A percentile compares a stretch with the other conserved stretches of the same genome.
phyloP scores from a whole-genome alignment of 495 filamentous ascomycete genomes.

The Penicillium verhagenii region DNA sequence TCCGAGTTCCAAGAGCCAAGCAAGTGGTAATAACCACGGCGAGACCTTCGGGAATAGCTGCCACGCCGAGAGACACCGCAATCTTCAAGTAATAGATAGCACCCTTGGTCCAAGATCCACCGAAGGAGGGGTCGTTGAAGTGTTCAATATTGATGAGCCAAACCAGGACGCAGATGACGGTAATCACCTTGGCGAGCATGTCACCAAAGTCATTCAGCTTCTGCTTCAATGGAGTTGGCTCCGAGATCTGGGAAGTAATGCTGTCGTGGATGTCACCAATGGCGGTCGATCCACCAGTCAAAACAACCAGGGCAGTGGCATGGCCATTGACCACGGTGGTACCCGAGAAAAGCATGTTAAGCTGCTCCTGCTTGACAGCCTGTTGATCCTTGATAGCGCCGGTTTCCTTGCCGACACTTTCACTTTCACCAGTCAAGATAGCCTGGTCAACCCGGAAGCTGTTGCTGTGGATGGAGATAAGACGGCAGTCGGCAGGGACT shows the following conservation, averaged over 20 bases:
- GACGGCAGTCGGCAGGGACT: conserved; percentile 93
- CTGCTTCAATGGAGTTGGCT: conserved; percentile 95
- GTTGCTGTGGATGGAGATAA: conserved; percentile 93
- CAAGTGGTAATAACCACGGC: conserved; percentile 98
- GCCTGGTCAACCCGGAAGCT: conserved; percentile 95
- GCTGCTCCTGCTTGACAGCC: conserved; percentile 96
- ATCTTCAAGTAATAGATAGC: conserved; percentile 99
- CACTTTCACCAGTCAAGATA: conserved; percentile 96
- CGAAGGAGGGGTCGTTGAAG: conserved; percentile 92
- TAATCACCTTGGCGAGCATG: conserved; percentile 95
- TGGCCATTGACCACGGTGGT: conserved; percentile 95
- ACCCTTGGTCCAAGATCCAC: conserved; percentile 86
- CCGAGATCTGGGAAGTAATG: conserved; percentile 96
- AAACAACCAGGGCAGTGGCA: conserved; percentile 86
- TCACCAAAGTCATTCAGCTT: conserved; percentile 99
- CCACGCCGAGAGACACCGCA: conserved; percentile 96
- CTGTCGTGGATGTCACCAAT: conserved; percentile 99
- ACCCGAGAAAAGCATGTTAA: conserved; percentile 98
- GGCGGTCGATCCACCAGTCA: conserved; percentile 88
- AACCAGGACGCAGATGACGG: conserved; percentile 90
- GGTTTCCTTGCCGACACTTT: conserved; percentile 89
- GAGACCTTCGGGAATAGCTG: conserved; percentile 95
- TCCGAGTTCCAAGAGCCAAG: conserved; percentile 89
- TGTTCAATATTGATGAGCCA: conserved; percentile 98
- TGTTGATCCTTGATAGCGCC: conserved; percentile 66